Base-by-base conservation (phyloP, 305 asterid species). In the Stenogyne calaminthoides region DNA sequence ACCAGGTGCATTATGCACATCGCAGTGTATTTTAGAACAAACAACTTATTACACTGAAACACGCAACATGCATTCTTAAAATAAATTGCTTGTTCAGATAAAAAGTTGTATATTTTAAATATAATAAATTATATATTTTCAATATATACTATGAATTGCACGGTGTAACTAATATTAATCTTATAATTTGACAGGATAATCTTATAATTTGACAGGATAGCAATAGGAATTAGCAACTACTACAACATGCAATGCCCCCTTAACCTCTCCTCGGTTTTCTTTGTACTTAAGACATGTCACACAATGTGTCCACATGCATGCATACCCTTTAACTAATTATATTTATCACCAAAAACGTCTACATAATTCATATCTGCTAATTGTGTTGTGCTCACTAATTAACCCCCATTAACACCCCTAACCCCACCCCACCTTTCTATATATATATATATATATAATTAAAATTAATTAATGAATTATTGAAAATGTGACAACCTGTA, bases 201-300 rank as follows among this genome's bases (percentile, higher is more conserved):
- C 16, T 44, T 47, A 15, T 46, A 39, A n/a, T 6, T 69, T 71
- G 80, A 67, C 67, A 80, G 71, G 64, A 64, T 78, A 80, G 79
- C 75, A 78, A 25, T 54, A 82, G 73, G 70, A 81, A 7, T 34
- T 69, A 69, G n/a, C n/a, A n/a, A n/a, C n/a, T n/a, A n/a, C n/a
- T n/a, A n/a, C n/a, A n/a, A n/a, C n/a, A n/a, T n/a, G n/a, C n/a
- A n/a, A n/a, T n/a, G n/a, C n/a, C 57, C 73, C 75, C 68, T 66
- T 69, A 77, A 84, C 72, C 68, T 64, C 74, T 82, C 77, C 14
- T 36, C 46, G 55, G 36, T 42, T 51, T 68, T 65, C 68, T 57
- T 76, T 70, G 82, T 78, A 81, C 77, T 83, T 88, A 64, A 64
- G 86, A 78, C 83, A 78, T 78, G 77, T 76, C 88, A 78, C 80